Percentiles rank a stretch among this genome's conserved stretches.
Conservation (phyloP, 169 alveolate species). For the Plasmodium vivax region DNA sequence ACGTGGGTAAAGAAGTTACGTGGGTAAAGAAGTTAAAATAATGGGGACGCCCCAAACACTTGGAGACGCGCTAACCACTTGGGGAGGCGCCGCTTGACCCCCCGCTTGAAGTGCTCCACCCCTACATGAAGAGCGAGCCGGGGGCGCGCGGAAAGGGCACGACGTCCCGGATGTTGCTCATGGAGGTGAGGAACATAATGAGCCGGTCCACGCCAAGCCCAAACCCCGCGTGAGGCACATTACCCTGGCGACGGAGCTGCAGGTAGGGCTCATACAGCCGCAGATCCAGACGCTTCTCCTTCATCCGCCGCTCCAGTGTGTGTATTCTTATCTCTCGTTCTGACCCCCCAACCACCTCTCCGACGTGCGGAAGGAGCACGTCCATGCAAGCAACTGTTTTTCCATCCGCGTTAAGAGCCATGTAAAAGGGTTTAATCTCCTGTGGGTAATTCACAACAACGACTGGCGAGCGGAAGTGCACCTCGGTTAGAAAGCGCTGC, state of each 20-base stretch:
- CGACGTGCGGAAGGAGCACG: conserved; percentile 95
- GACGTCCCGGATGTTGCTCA: conserved; percentile 98
- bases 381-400: conserved; percentile 98
- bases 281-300: conserved; percentile 83
- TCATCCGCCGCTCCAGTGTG: conserved; percentile 81
- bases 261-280: conserved; percentile 90
- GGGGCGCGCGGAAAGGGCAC: conserved; percentile 98
- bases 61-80: too few relatives aligned
- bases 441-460: conserved; percentile 91
- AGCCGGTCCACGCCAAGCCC: conserved; percentile 98
- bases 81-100: background rate
- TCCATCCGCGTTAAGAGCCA: conserved; percentile 92
- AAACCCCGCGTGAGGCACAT: conserved; percentile 98
- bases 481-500: conserved; percentile 87
- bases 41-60: too few relatives aligned
- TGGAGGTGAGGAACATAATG: conserved; percentile 96
- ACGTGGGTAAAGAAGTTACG: too few relatives aligned
- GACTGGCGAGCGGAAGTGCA: conserved; percentile 86
- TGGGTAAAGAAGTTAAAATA: too few relatives aligned
- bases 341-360: conserved; percentile 97
- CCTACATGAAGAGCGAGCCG: conserved; percentile 55
- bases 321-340: conserved; percentile 91
- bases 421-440: conserved; percentile 93
- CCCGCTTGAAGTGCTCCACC: background rate
- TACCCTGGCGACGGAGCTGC: conserved; percentile 95